Base-by-base conservation (phyloP, 495 filamentous ascomycete genomes). In the Rhypophila decipiens region DNA sequence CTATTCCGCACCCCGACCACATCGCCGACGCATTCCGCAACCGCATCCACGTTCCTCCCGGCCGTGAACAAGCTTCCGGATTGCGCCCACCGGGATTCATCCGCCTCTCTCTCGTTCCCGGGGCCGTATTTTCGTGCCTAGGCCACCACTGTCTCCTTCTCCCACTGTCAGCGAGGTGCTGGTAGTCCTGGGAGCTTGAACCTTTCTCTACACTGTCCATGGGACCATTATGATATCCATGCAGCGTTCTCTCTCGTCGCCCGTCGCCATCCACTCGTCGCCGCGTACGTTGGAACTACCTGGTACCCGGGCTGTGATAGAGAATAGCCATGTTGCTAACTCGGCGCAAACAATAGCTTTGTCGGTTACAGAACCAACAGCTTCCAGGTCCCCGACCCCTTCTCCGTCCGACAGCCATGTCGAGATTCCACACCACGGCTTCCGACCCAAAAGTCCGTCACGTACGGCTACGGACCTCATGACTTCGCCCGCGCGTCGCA, bases 201-300 rank as follows among this genome's bases (percentile, higher is more conserved):
- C 60, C 53, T 57, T 50, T 38, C 41, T n/a, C 46, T 44, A 46
- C 56, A 19, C 41, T 48, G 50, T 49, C 52, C 57, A 71, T 69
- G 71, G 67, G 61, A 59, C 63, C 66, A 72, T 56, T 66, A 76
- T 76, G 71, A 71, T 73, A 61, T 71, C 72, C 60, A 76, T 76
- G 71, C 71, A 76, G 62, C 71, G 71, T 50, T 74, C 71, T 44
- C 69, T 73, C 45, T 73, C 71, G 21, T 74, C 72, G 55, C 71
- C 72, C 52, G 71, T 72, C 63, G 68, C 68, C 56, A 64, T 73
- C 51, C 71, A 72, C 56, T 66, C 71, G 51, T 71, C 72, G 55
- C 62, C 68, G 59, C 66, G 72, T 75, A 73, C 64, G 72, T 75
- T 57, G 60, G 47, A 47, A 29, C 22, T 12, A 20, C n/a, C 35